Evolutionary conservation across 2,329 filamentous ascomycete species (phyloP).

Genomic region (Diaporthe ilicicola): DNA sequence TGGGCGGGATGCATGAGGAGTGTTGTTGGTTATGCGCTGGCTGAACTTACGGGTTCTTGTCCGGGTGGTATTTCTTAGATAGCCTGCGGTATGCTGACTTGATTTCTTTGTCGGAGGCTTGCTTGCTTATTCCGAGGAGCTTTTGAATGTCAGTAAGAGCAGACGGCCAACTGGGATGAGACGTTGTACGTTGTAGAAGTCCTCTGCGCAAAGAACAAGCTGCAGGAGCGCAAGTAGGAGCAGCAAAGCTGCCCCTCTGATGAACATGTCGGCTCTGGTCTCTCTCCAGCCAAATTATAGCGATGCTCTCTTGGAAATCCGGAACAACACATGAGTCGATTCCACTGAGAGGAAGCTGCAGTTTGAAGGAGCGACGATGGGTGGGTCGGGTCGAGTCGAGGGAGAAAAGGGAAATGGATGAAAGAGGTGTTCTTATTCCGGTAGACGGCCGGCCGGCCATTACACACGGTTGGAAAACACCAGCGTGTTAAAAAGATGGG

Average conservation of each 20-base stretch:
- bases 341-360: neutral
- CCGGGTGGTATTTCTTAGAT: constrained; percentile 95
- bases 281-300: neutral
- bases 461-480: constrained; percentile 34
- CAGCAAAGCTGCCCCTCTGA: constrained; percentile 57
- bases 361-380: constrained; percentile 34
- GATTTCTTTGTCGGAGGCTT: constrained; percentile 85
- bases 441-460: neutral
- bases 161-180: neutral
- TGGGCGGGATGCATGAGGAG: neutral
- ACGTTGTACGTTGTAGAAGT: constrained; percentile 75
- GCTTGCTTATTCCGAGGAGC: constrained; percentile 81
- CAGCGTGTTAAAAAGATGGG: constrained; percentile 38
- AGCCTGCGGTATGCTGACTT: constrained; percentile 92
- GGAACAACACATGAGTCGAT: neutral
- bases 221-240: constrained; percentile 64
- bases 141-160: constrained; percentile 45
- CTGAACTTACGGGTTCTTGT: constrained; percentile 88
- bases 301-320: neutral
- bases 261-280: constrained; percentile 56
- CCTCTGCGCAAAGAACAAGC: constrained; percentile 67
- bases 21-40: neutral
- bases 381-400: constrained; percentile 8
- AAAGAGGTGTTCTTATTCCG: constrained; percentile 33
- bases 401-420: neutral